Evolutionary conservation across 768 basidiomycete genomes (phyloP), one percentile per base, ranked within the genome.

Genomic region (Suillus plorans): DNA sequence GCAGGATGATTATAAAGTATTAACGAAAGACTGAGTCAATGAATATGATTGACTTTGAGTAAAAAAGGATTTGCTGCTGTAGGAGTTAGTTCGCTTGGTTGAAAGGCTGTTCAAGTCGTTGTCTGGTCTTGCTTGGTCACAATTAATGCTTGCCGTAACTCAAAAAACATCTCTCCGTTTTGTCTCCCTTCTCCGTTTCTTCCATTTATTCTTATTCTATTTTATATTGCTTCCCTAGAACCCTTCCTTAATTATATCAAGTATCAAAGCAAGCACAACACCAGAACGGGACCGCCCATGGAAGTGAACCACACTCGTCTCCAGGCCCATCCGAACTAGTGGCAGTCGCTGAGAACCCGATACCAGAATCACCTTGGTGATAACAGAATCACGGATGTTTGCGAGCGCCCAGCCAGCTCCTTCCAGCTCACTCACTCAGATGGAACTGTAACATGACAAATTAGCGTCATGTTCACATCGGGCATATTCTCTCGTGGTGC

Each of bases 11-110:
- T 36, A 55, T 34, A 55, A 37, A 37, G 58, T 66, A 68, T 28
- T 68, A 74, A 69, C 20, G 66, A 73, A n/a, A 44, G 58, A 42
- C 58, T 59, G 18, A 10, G 57, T 58, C 57, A 58, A 41, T 20
- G 22, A 64, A 36, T 64, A 56, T 73, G 68, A 50, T 66, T 61
- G 60, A 56, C 36, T 34, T 37, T 14, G 60, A 63, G 65, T 69
- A 69, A 73, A 73, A 65, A 65, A 18, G 60, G 67, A 63, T 63
- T 55, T 65, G 57, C 4, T 64, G 64, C 53, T 45, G 60, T 44
- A 34, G 42, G 14, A n/a, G 22, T 50, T 50, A 50, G 55, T 16
- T 25, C 18, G 28, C 44, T 58, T 59, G 39, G 45, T 22, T 45
- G 14, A n/a, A 62, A 25, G 31, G 18, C 7, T 64, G 59, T 53